Base-by-base conservation (phyloP, 2,329 filamentous ascomycete genomes). In the Colletotrichum coccodes region DNA sequence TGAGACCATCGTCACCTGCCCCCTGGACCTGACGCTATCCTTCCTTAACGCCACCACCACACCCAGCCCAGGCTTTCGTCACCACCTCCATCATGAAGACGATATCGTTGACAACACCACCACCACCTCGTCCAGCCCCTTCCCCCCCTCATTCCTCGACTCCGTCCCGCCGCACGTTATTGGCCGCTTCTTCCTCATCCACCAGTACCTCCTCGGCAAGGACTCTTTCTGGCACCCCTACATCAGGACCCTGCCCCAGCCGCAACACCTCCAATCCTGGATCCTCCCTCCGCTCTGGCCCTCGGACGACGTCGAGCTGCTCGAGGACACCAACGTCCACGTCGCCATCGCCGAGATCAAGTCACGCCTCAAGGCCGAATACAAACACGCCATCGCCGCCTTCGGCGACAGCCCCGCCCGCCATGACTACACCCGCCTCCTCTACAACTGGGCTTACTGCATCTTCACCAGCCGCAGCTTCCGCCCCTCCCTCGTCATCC, bases 171-270 rank as follows among this genome's bases (percentile, higher is more conserved):
- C 89, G 0, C 87, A 92, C 72, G 87, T 92, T 64, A 79, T 90
- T 56, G 86, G 89, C 9, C 86, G 90, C 4, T 91, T 94, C 78
- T 91, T 92, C 71, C 83, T 94, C 6, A 84, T 92, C 75, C 88
- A 90, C 70, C 89, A 94, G 76, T 90, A 89, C 74, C 81, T 94
- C 36, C 78, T 85, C 2, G 87, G 86, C 1, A 63, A 78, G 2
- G 74, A 83, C 2, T 92, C 91, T 0, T 89, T 87, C 72, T 94
- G 92, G 92, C 84, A 82, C 76, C 86, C 89, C 1, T 94, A 94
- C 78, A 87, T 94, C 71, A 79, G 80, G 11, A 87, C 87, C 0
- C 82, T 94, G 0, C 91, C 92, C 1, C 87, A 89, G 68, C 90
- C 90, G 0, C 83, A 85, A 11, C 80, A 89, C 2, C 73, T 79